These are phyloP conservation scores for Fusarium drepaniforme DNA, from an alignment of 2,329 filamentous ascomycete genomes.

Conservation along the genomic window DNA sequence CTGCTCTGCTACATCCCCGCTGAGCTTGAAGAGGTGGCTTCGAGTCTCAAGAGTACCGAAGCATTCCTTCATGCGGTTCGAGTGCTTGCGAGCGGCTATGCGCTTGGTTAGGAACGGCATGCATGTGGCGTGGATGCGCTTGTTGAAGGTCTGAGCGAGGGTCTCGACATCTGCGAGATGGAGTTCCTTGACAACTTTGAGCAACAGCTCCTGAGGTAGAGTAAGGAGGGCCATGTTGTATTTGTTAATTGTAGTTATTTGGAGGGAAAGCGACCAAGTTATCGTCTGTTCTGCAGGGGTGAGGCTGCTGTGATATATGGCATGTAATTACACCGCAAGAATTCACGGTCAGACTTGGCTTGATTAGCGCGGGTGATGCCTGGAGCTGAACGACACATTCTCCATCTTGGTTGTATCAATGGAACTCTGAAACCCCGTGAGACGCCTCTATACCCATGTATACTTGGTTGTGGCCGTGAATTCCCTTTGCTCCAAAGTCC, in stretches of 20 bases:
- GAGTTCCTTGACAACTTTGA: background rate
- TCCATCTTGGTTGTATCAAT: background rate
- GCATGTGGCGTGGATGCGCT: background rate
- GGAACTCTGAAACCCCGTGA: background rate
- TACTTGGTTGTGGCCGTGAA: background rate
- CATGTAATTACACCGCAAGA: background rate
- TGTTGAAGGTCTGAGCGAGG: slow-evolving; percentile 3
- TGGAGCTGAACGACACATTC: background rate
- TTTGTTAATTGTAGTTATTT: background rate
- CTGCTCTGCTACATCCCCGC: background rate
- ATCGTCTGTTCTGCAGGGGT: background rate
- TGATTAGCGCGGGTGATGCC: slow-evolving; percentile 2
- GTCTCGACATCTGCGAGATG: background rate
- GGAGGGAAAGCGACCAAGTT: background rate
- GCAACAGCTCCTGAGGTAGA: slow-evolving; percentile 7
- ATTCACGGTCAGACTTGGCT: background rate
- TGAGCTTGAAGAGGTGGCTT: background rate
- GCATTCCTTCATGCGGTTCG: background rate
- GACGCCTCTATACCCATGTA: background rate
- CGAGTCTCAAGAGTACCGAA: background rate
- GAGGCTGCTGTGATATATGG: background rate
- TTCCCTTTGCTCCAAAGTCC: background rate
- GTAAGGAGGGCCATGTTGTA: background rate
- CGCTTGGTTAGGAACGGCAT: slow-evolving; percentile 2
- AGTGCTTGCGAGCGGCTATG: slow-evolving; percentile 5